These are phyloP conservation scores for Hondaea fermentalgiana DNA, from an alignment of 108 stramenopile species.

Conservation along the genomic window DNA sequence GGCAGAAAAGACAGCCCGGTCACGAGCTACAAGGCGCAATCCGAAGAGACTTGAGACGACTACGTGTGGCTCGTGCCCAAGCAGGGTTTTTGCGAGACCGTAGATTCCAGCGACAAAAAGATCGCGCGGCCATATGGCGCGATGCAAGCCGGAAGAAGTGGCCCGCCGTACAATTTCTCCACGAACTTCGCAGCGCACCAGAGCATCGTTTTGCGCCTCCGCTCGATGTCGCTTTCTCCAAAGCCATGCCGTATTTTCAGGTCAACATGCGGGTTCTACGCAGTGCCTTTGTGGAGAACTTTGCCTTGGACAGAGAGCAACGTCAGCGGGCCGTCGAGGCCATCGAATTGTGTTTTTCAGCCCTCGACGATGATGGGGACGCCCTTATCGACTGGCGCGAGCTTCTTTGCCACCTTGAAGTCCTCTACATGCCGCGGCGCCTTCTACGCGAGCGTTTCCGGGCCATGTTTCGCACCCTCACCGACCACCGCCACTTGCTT, in stretches of 20 bases:
- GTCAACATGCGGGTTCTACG: neutral
- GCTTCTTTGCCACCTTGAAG: neutral
- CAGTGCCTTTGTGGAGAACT: neutral
- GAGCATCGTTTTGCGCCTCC: constrained; percentile 3
- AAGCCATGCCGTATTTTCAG: neutral
- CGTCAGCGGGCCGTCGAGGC: neutral
- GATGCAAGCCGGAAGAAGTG: neutral
- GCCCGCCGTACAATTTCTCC: neutral
- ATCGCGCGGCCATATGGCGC: neutral
- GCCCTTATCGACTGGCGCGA: neutral
- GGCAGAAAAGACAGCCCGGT: neutral
- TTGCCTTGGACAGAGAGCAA: neutral
- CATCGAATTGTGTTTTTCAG: neutral
- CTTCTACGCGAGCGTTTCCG: neutral
- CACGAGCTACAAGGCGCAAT: neutral
- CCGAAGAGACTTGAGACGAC: neutral
- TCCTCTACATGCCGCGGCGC: neutral
- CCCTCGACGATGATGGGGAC: neutral
- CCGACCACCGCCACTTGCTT: neutral
- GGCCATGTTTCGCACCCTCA: neutral
- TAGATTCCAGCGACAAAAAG: neutral
- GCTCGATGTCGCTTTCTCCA: neutral
- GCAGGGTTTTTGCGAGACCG: neutral
- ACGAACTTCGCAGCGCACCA: neutral
- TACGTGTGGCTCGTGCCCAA: neutral